Base-by-base conservation (phyloP, 306 rosid species). In the Dryas alaskensis region DNA sequence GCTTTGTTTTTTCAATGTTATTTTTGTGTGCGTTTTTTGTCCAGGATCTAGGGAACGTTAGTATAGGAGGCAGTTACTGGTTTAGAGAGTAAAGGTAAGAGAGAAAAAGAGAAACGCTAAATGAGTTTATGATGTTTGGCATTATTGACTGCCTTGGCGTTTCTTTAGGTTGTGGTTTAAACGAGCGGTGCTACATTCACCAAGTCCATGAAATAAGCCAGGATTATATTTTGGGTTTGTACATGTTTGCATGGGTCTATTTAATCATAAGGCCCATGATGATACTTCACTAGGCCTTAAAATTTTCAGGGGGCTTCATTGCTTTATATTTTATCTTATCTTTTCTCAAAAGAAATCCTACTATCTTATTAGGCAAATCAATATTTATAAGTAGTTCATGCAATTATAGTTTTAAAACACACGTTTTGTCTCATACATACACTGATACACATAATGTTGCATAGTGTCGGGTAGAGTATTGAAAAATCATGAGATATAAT, bases 51-150 rank as follows among this genome's bases (percentile, higher is more conserved):
- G 11, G 10, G 42, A 65, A 52, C 82, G 74, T 69, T 73, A 77
- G 75, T 76, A 49, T 49, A 58, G 58, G 76, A 74, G 70, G 72
- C 48, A 2, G 68, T 70, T 74, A 81, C 62, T 52, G 11, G 55
- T 44, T 58, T 4, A 8, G 73, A 67, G 57, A 72, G 65, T 59
- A 76, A 71, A 53, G 74, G 65, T 1, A 8, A 13, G 66, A 58
- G 69, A 31, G 2, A 31, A 2, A 31, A 31, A 65, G 62, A 43
- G 59, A 27, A 53, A 48, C 73, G 55, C 63, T 51, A 39, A 57
- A 46, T 31, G 37, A 31, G 37, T 31, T 1, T 45, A 55, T 44
- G 64, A 8, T 13, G 53, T 65, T 42, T 22, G 51, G 50, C 12
- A 14, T 75, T 42, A 73, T 50, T 47, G 79, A 67, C 60, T 67